These are phyloP conservation scores for Penicillium sp. DNA, from an alignment of 2,329 filamentous ascomycete genomes.

Conservation along the genomic window DNA sequence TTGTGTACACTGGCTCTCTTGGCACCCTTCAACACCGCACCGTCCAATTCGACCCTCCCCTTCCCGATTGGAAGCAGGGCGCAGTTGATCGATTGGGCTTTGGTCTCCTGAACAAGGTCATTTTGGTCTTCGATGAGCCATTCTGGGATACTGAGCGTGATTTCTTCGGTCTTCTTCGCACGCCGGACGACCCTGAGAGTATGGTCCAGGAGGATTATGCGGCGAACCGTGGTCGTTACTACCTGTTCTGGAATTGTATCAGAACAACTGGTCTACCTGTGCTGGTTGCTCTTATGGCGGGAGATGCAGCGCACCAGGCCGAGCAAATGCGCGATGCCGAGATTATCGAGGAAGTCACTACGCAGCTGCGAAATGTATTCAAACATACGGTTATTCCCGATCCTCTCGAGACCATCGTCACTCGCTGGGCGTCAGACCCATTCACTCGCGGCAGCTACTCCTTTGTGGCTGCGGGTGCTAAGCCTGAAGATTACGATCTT, in stretches of 20 bases:
- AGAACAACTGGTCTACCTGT: slow-evolving; percentile 88
- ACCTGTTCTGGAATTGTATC: slow-evolving; percentile 96
- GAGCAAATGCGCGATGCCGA: slow-evolving; percentile 77
- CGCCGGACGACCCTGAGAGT: slow-evolving; percentile 72
- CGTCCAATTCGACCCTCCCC: slow-evolving; percentile 83
- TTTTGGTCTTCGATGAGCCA: slow-evolving; percentile 83
- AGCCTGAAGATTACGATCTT: slow-evolving; percentile 85
- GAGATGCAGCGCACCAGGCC: slow-evolving; percentile 87
- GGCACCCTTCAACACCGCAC: slow-evolving; percentile 84
- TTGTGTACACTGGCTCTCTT: slow-evolving; percentile 89
- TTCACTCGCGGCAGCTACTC: slow-evolving; percentile 97
- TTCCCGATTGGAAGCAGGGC: slow-evolving; percentile 85
- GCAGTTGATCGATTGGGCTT: slow-evolving; percentile 87
- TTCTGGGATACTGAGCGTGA: slow-evolving; percentile 92
- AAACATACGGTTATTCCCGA: slow-evolving; percentile 67
- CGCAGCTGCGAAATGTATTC: slow-evolving; percentile 79
- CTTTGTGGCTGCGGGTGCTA: slow-evolving; percentile 82
- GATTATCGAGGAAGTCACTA: slow-evolving; percentile 80
- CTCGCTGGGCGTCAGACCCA: slow-evolving; percentile 86
- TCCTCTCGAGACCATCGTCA: slow-evolving; percentile 85
- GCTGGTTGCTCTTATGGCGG: slow-evolving; percentile 91
- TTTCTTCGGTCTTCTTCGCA: slow-evolving; percentile 86
- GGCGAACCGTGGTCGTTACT: slow-evolving; percentile 83
- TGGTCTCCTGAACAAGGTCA: slow-evolving; percentile 92
- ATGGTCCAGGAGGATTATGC: slow-evolving; percentile 80